These are phyloP conservation scores for Fusarium bactridioides DNA, from an alignment of 2,329 filamentous ascomycete species.

Conservation along the genomic window DNA sequence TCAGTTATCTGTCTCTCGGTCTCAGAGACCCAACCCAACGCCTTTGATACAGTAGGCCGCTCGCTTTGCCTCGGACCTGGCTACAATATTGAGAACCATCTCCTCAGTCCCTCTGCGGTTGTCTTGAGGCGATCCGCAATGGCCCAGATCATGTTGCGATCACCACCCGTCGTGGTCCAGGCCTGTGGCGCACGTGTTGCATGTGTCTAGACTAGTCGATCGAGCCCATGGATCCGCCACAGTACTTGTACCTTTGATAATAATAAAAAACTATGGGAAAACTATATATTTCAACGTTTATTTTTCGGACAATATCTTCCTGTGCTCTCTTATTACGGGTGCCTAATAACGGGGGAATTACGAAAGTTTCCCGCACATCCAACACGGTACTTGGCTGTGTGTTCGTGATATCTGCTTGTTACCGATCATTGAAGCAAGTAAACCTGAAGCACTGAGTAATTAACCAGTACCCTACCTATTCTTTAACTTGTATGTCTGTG, in stretches of 20 bases:
- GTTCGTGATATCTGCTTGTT: not conserved
- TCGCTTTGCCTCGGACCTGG: not conserved
- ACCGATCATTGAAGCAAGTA: not conserved
- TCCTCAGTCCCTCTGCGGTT: slow-evolving; percentile 7
- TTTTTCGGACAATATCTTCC: slow-evolving; percentile 11
- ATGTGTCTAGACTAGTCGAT: slow-evolving; percentile 34
- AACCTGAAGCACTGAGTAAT: not conserved
- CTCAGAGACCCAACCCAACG: not conserved
- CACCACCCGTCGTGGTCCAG: slow-evolving; percentile 19
- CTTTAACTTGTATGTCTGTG: not conserved
- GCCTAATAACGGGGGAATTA: not conserved
- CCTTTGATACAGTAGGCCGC: not conserved
- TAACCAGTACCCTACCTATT: not conserved
- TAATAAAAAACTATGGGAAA: not conserved
- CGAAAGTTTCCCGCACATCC: not conserved
- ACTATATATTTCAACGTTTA: slow-evolving; percentile 3
- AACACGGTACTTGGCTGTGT: not conserved
- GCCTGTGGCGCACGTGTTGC: slow-evolving; percentile 29
- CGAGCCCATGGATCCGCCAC: not conserved
- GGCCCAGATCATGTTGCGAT: slow-evolving; percentile 22
- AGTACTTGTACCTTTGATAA: not conserved
- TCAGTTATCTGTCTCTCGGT: not conserved
- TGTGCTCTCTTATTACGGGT: not conserved
- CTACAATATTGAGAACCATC: not conserved
- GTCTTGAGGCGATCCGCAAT: slow-evolving; percentile 16